Evolutionary conservation across 495 filamentous ascomycete genomes (phyloP), one percentile per base, ranked within the genome.

Genomic region (Mycothermus thermophilus): DNA sequence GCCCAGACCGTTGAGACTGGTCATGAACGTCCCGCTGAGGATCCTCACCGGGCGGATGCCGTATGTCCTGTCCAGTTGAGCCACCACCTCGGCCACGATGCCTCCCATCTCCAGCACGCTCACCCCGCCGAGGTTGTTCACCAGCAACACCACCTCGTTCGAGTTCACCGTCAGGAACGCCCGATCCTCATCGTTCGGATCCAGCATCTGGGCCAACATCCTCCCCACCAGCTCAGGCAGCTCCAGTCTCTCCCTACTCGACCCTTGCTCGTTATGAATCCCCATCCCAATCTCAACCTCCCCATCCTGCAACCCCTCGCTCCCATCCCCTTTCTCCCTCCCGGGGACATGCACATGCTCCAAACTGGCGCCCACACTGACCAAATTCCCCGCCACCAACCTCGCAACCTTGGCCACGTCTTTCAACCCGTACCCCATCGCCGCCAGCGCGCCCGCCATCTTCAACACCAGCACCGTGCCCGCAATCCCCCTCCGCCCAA

Each of bases 261-360:
- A 87, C 1, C 90, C 90, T 1, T 82, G 73, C 58, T 97, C 90
- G 51, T 97, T 97, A 57, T 97, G 90, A 54, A 96, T 95, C 8
- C 90, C 90, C 90, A 96, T 97, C 12, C 90, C 90, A 45, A 97
- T 68, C 63, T 97, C 90, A 14, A 93, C 76, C 62, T 96, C 80
- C 27, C 74, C 77, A 0, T 64, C 51, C 20, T 60, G 63, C 38
- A 93, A 58, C 4, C 59, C 58, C 27, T 75, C 79, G 9, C 60
- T 52, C 1, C 45, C 52, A 16, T 59, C 13, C 59, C 48, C 8
- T 56, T 35, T 43, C 2, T 55, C 68, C 47, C 84, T 69, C 9
- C 90, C 90, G 0, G 90, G 90, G 0, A 97, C 80, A 52, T 97
- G 90, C 19, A 96, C 90, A 54, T 93, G 87, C 31, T 78, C 76